Evolutionary conservation across 208 protist species (phyloP), one percentile per base, ranked within the genome.

Genomic region (Crithidia bombi): DNA sequence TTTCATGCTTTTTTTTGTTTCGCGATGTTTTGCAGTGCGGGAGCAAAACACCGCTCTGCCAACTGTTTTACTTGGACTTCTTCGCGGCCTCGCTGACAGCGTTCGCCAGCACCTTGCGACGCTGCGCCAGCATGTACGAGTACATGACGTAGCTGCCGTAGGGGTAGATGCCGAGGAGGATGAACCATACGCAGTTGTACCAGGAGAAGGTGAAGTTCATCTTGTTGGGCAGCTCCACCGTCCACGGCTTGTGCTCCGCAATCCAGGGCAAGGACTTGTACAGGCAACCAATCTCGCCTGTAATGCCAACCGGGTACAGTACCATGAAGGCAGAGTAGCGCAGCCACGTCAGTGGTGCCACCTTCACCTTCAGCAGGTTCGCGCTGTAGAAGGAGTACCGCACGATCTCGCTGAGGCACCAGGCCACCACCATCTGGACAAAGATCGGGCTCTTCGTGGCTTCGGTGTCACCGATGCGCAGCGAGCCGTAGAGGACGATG

Each of bases 241-340:
- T 77, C 75, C 73, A 87, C 50, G 85, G 81, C 64, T 89, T 87
- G 73, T 90, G 63, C 61, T 65, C 71, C 65, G 79, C 66, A 41
- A 92, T 82, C 56, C 80, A 92, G 43, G 83, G 83, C 19, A 95
- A 78, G 14, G 90, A 87, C 51, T 89, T 86, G 70, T 87, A 86
- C 0, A 95, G 72, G 65, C 81, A 88, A n/a, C 71, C 85, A 43
- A 96, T 86, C 80, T 97, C 94, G 9, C 89, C 90, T 1, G 75
- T 88, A 65, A 97, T 95, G 62, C 94, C 94, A 57, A 96, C 65
- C 14, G 92, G 91, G 81, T 97, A 97, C 23, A 97, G 82, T 10
- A 97, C 76, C 71, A 87, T 91, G 56, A 97, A 97, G 32, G 82
- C 84, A 12, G 91, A 91, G 79, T 97, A 97, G 30, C 94, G 85